phyloP scores from a whole-genome alignment of 177 flowering plant species.

The Vitis hybrid region DNA sequence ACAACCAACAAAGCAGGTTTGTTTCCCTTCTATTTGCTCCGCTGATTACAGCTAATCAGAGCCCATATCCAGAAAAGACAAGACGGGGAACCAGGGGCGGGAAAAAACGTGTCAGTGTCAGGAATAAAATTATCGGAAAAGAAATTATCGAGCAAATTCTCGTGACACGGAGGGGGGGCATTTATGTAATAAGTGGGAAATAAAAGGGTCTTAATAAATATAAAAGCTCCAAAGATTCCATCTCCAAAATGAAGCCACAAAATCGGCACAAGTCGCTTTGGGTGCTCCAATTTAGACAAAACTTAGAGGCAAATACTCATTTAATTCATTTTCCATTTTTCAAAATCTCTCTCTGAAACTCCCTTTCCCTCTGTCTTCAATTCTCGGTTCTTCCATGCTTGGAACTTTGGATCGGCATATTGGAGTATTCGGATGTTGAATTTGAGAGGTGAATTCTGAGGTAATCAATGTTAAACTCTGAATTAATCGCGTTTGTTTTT shows the following conservation, averaged over 20 bases:
- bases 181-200: not conserved
- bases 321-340: not conserved
- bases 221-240: slow-evolving; percentile 25
- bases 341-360: not conserved
- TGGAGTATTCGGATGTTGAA: not conserved
- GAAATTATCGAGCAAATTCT: too few species aligned
- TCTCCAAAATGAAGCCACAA: slow-evolving; percentile 18
- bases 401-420: not conserved
- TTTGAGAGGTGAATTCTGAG: not conserved
- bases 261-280: not conserved
- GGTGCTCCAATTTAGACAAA: slow-evolving; percentile 19
- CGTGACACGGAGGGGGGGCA: slow-evolving; percentile 7
- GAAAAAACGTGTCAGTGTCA: too few species aligned
- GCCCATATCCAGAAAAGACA: too few species aligned
- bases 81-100: too few species aligned
- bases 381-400: not conserved
- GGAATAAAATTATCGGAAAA: too few species aligned
- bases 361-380: not conserved
- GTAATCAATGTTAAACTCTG: too few species aligned
- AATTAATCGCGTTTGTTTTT: not conserved
- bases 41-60: too few species aligned
- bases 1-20: too few species aligned
- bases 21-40: too few species aligned
- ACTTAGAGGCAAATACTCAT: not conserved
- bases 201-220: not conserved